Percentiles rank a stretch among this genome's conserved stretches.
Evolutionary conservation across 192 early-diverging fungal genomes (phyloP).

Genomic region (Piromyces finnis): DNA sequence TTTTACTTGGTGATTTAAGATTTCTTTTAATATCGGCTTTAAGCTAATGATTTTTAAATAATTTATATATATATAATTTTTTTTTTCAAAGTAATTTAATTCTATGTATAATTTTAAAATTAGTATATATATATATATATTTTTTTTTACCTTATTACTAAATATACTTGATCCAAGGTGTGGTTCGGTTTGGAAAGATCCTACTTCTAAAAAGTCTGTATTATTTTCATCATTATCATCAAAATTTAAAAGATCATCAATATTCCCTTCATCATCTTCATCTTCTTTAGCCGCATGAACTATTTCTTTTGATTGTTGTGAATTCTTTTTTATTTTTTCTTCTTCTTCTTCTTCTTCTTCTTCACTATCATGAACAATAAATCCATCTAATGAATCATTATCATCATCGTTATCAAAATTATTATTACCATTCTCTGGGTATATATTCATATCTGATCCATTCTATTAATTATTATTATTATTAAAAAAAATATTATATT

Average conservation of each 20-base stretch:
- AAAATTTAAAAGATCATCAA: neutral
- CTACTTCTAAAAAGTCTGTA: neutral
- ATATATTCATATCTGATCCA: neutral
- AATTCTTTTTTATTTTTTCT: neutral
- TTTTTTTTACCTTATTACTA: neutral
- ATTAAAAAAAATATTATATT: too few relatives aligned
- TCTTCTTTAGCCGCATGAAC: neutral
- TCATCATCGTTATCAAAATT: too few relatives aligned
- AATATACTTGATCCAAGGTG: neutral
- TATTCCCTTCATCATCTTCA: neutral
- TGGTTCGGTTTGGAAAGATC: neutral
- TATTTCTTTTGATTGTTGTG: too few relatives aligned
- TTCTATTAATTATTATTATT: too few relatives aligned
- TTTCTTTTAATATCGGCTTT: too few relatives aligned
- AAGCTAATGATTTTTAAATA: too few relatives aligned
- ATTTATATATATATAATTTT: too few relatives aligned
- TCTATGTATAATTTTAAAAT: too few relatives aligned
- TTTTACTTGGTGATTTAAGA: too few relatives aligned
- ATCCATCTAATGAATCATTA: neutral
- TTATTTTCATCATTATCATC: neutral
- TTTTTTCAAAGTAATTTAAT: too few relatives aligned
- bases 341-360: neutral
- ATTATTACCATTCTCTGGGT: neutral
- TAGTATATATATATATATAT: neutral
- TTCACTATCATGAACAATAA: neutral